These are phyloP conservation scores for Pleurotus djamor DNA, from an alignment of 768 basidiomycete species.

Conservation along the genomic window DNA sequence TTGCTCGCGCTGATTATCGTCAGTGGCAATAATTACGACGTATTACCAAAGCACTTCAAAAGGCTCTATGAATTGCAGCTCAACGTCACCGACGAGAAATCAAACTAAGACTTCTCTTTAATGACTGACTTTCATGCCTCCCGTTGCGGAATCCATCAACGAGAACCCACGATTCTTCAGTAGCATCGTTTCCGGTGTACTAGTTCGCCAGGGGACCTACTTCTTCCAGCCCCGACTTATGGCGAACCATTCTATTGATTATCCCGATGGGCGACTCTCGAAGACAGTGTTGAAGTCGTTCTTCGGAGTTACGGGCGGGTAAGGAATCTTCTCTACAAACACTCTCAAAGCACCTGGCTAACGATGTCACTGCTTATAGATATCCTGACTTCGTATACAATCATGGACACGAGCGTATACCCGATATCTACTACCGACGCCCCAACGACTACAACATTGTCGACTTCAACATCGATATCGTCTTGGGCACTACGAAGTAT, in stretches of 20 bases:
- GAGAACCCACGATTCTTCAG: slow-evolving; percentile 7
- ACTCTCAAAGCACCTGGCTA: too few species aligned
- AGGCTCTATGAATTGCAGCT: background rate
- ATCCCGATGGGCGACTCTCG: slow-evolving; percentile 1
- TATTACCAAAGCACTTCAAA: background rate
- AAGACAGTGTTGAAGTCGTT: slow-evolving; percentile 3
- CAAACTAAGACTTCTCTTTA: background rate
- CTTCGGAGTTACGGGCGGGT: background rate
- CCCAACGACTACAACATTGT: background rate
- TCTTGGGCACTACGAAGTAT: background rate
- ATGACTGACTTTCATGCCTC: background rate
- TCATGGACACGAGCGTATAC: slow-evolving; percentile 8
- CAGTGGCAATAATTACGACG: background rate
- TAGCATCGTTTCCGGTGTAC: background rate
- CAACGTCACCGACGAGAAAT: background rate
- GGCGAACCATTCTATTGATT: slow-evolving; percentile 7
- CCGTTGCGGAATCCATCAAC: background rate
- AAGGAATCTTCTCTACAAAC: background rate
- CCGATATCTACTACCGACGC: slow-evolving; percentile 8
- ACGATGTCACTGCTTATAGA: background rate
- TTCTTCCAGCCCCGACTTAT: slow-evolving; percentile 1
- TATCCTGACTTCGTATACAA: background rate
- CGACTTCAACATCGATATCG: background rate
- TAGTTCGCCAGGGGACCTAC: background rate
- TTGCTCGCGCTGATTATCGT: background rate